These are phyloP conservation scores for Citrullus colocynthis DNA, from an alignment of 306 rosid species.

Conservation along the genomic window DNA sequence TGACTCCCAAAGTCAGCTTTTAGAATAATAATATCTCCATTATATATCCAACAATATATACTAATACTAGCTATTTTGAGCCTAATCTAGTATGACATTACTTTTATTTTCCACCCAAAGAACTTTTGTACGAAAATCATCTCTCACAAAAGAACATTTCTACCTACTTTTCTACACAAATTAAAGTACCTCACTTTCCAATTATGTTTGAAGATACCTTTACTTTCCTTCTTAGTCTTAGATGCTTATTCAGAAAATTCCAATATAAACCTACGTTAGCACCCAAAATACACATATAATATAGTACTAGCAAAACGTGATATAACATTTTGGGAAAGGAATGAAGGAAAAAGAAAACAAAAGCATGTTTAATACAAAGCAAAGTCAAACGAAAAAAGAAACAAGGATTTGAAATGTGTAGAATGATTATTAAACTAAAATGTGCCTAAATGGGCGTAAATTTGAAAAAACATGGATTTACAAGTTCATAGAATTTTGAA, in stretches of 20 bases:
- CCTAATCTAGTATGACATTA: neutral
- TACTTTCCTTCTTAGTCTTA: neutral
- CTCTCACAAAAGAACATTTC: neutral
- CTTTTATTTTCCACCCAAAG: neutral
- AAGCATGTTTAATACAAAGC: neutral
- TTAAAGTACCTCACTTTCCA: neutral
- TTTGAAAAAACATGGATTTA: neutral
- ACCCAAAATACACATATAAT: neutral
- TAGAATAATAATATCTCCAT: too few relatives aligned
- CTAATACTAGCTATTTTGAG: neutral
- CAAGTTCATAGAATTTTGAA: neutral
- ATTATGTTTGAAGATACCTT: neutral
- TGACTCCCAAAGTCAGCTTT: too few relatives aligned
- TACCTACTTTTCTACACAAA: neutral
- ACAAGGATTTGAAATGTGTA: neutral
- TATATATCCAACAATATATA: too few relatives aligned
- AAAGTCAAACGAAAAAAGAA: neutral
- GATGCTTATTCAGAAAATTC: neutral
- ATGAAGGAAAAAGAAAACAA: neutral
- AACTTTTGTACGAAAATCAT: neutral
- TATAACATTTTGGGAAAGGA: neutral
- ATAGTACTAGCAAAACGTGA: neutral
- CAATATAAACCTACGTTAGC: neutral
- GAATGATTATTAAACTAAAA: neutral
- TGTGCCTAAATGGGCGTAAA: neutral